These are phyloP conservation scores for Fistulina hepatica DNA, from an alignment of 1,284 basidiomycete species.

Conservation along the genomic window DNA sequence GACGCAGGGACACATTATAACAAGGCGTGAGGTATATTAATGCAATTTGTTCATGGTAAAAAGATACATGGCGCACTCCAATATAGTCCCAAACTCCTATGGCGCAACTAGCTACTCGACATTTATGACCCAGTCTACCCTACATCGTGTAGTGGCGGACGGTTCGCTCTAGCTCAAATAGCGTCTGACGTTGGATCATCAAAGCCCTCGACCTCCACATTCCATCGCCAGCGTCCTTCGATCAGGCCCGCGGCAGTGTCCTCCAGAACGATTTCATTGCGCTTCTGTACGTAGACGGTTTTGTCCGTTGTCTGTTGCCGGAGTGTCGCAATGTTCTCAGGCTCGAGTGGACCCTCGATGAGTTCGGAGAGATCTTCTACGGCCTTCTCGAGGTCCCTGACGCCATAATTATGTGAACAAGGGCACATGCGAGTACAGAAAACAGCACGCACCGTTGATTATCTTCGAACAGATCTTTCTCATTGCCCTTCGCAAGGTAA, in stretches of 20 bases:
- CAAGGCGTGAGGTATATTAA: too few species aligned
- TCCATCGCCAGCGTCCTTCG: constrained; percentile 79
- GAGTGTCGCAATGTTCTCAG: constrained; percentile 71
- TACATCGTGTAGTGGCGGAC: too few species aligned
- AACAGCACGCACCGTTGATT: constrained; percentile 67
- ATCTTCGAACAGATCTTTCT: constrained; percentile 95
- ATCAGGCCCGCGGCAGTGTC: constrained; percentile 89
- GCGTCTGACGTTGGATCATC: constrained; percentile 27
- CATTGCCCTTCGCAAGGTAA: constrained; percentile 80
- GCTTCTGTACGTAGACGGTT: constrained; percentile 93
- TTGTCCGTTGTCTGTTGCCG: constrained; percentile 92
- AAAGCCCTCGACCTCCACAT: constrained; percentile 54
- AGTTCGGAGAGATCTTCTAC: constrained; percentile 93
- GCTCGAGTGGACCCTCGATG: constrained; percentile 83
- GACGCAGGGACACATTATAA: too few species aligned
- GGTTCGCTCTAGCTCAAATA: too few species aligned
- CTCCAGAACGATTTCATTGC: constrained; percentile 90
- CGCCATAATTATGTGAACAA: constrained; percentile 4
- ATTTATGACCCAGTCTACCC: too few species aligned
- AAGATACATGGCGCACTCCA: too few species aligned
- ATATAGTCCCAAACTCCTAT: too few species aligned
- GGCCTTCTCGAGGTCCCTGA: constrained; percentile 84
- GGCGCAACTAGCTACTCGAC: too few species aligned
- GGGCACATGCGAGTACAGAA: neutral
- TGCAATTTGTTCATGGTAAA: too few species aligned